Percentiles rank a stretch among this genome's conserved stretches.
Conservation (phyloP, 2,329 filamentous ascomycete species). For the Trichoderma aggressivum region DNA sequence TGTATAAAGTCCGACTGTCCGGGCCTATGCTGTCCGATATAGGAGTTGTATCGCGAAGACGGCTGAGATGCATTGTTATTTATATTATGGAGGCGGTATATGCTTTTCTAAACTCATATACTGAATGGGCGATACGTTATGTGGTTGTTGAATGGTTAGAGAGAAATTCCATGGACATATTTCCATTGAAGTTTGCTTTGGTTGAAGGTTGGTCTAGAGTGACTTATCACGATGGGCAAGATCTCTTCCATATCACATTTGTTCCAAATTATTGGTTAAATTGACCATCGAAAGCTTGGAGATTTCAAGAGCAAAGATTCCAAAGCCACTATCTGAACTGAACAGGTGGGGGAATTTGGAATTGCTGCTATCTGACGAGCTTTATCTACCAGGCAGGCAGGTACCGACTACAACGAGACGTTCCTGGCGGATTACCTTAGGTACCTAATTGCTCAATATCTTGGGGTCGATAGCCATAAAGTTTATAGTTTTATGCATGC, state of each 20-base stretch:
- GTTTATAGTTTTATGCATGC: background rate
- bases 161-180: too few relatives aligned
- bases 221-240: too few relatives aligned
- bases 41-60: background rate
- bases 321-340: background rate
- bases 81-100: background rate
- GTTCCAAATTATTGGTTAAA: background rate
- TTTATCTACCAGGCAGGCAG: too few relatives aligned
- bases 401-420: background rate
- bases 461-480: background rate
- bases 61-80: too few relatives aligned
- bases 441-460: background rate
- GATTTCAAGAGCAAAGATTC: background rate
- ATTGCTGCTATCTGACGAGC: too few relatives aligned
- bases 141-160: background rate
- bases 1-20: background rate
- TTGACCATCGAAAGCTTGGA: background rate
- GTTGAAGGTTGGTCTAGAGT: too few relatives aligned
- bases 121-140: background rate
- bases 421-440: background rate
- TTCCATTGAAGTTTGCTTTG: background rate
- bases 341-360: background rate
- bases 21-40: background rate
- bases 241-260: background rate
- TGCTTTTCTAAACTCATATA: background rate